phyloP scores from a whole-genome alignment of 306 rosid genomes.

The Rosa rugosa region DNA sequence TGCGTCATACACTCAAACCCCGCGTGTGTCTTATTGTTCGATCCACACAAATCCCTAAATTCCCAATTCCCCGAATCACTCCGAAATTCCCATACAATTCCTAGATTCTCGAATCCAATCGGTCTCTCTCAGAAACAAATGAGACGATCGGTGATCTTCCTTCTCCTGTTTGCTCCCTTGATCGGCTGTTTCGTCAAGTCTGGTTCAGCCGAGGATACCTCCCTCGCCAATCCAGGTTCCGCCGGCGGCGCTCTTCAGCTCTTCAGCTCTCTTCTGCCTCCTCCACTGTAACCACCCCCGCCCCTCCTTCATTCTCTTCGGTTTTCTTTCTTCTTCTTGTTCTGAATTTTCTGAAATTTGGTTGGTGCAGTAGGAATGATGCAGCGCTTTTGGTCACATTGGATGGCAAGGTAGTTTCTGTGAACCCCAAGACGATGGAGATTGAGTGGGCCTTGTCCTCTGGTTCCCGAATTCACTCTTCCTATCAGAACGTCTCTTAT shows the following conservation, averaged over 20 bases:
- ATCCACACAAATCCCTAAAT: too few relatives aligned
- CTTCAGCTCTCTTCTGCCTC: conserved; percentile 27
- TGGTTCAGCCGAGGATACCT: conserved; percentile 6
- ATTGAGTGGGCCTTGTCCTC: conserved; percentile 24
- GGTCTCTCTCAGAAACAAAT: not conserved
- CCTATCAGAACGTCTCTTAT: conserved; percentile 20
- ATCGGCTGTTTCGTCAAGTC: conserved; percentile 3
- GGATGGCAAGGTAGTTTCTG: conserved; percentile 19
- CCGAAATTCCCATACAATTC: not conserved
- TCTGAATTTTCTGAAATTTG: not conserved
- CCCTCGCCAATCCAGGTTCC: conserved; percentile 11
- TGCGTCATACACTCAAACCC: too few relatives aligned
- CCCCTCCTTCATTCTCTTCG: not conserved
- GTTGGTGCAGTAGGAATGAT: conserved; percentile 20
- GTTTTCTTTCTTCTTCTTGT: not conserved
- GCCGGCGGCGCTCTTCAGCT: not conserved
- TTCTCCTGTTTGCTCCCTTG: conserved; percentile 20
- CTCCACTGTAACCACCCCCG: conserved; percentile 16
- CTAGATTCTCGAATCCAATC: conserved; percentile 1
- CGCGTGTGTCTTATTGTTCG: too few relatives aligned
- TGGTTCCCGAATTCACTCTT: conserved; percentile 22
- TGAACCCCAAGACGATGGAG: conserved; percentile 7
- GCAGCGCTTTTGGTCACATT: conserved; percentile 15
- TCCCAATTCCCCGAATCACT: too few relatives aligned
- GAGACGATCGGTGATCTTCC: conserved; percentile 23